phyloP scores from a whole-genome alignment of 352 stramenopile genomes.

The Pythium rhizo-oryzae region DNA sequence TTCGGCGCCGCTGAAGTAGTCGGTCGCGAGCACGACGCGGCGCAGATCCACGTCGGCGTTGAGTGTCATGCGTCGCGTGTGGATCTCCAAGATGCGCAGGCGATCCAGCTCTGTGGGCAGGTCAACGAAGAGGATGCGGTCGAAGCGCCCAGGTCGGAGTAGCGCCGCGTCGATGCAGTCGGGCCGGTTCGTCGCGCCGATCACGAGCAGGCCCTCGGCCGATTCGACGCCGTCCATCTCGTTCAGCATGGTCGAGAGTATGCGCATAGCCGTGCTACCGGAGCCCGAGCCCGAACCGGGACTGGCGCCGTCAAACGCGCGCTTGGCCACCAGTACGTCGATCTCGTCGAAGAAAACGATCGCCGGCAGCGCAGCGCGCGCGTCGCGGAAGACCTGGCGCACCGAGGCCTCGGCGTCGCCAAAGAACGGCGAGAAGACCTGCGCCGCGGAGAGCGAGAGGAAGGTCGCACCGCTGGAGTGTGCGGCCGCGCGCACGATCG shows the following conservation, averaged over 20 bases:
- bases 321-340: conserved; percentile 86
- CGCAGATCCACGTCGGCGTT: conserved; percentile 65
- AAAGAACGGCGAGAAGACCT: conserved; percentile 90
- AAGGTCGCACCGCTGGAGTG: conserved; percentile 81
- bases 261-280: conserved; percentile 74
- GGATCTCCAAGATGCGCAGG: conserved; percentile 75
- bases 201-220: conserved; percentile 94
- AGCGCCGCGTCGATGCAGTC: conserved; percentile 98
- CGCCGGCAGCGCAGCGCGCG: conserved; percentile 74
- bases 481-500: conserved; percentile 84
- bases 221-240: conserved; percentile 98
- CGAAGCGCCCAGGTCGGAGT: conserved; percentile 95
- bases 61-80: conserved; percentile 67
- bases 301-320: conserved; percentile 55
- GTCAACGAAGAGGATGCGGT: conserved; percentile 96
- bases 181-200: conserved; percentile 97
- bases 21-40: conserved; percentile 50
- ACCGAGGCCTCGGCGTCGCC: conserved; percentile 87
- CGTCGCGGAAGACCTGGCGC: conserved; percentile 78
- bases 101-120: conserved; percentile 74
- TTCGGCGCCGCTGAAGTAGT: conserved; percentile 85
- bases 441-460: conserved; percentile 81
- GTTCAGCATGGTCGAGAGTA: conserved; percentile 97
- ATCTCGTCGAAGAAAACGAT: conserved; percentile 95
- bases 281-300: conserved; percentile 40